Conservation (phyloP, 768 basidiomycete species). For the Psilocybe tampanensis region DNA sequence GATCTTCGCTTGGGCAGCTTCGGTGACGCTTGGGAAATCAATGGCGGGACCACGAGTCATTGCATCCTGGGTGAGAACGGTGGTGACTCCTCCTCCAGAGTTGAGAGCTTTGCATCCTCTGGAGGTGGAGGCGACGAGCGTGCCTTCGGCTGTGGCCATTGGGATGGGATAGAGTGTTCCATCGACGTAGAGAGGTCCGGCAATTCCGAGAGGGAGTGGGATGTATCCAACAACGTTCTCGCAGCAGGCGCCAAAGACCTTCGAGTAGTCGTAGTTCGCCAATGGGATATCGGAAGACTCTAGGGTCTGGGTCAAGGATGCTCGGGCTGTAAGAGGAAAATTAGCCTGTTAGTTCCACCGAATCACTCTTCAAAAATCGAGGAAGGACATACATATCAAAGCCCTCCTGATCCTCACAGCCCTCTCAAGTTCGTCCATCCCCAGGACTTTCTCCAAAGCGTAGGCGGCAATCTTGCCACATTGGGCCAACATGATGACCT, state of each 20-base stretch:
- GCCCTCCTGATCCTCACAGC: background rate
- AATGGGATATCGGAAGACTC: background rate
- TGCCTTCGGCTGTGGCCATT: background rate
- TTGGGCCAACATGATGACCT: background rate
- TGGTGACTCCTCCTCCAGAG: background rate
- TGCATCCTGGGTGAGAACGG: background rate
- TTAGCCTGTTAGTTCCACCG: background rate
- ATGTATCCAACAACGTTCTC: background rate
- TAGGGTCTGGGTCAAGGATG: background rate
- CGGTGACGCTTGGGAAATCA: background rate
- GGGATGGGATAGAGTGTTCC: background rate
- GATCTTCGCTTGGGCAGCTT: background rate
- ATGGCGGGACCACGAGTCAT: background rate
- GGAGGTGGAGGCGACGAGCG: background rate
- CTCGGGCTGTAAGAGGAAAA: background rate
- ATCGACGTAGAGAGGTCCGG: background rate
- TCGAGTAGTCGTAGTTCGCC: background rate
- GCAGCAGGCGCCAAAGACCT: background rate
- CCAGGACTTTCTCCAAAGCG: background rate
- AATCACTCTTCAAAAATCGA: background rate
- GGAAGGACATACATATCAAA: background rate
- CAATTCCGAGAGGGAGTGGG: background rate
- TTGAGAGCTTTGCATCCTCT: background rate
- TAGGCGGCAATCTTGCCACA: background rate
- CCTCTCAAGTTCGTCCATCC: background rate